Base-by-base conservation (phyloP, 768 basidiomycete genomes). In the Lentinus tigrinus region DNA sequence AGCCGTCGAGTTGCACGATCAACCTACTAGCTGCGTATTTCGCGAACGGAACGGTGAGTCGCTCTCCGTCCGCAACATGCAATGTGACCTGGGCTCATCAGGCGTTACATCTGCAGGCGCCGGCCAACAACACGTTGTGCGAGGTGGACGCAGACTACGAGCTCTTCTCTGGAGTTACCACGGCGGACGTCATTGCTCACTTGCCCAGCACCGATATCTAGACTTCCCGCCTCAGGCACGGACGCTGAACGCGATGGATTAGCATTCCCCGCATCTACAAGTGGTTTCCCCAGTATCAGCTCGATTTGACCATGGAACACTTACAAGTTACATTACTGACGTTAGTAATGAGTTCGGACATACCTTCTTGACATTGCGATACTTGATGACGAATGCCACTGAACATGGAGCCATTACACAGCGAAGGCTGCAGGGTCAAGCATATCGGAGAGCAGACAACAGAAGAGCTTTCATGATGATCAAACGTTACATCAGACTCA, bases 61-160 rank as follows among this genome's bases (percentile, higher is more conserved):
- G 26, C 10, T 31, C 13, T 17, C 39, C 16, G 14, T 5, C 39
- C 9, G 6, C 17, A 16, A 1, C 6, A 6, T 6, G 16, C 2
- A 40, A 16, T 16, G 21, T 2, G 16, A 19, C 3, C 4, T 10
- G 10, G 16, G 1, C 13, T 10, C 7, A 21, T 37, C 36, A 24
- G 11, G 13, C 24, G n/a, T 28, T 14, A 11, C 17, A 9, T n/a
- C n/a, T 10, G 26, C 37, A 57, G 56, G 31, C 51, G 17, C 56
- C 56, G 9, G 27, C 5, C 36, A 51, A 52, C 26, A 42, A 57
- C 13, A 52, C 56, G 1, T 14, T 46, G 8, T 57, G 56, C 21
- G 49, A 43, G 24, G 56, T 51, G 8, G 56, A 57, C 27, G 11
- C 31, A 2, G 56, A 51, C 56, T 57, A 51, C 17, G 56, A 51